These are phyloP conservation scores for Pseudovirgaria hyperparasitica DNA, from an alignment of 2,329 filamentous ascomycete species.

Conservation along the genomic window DNA sequence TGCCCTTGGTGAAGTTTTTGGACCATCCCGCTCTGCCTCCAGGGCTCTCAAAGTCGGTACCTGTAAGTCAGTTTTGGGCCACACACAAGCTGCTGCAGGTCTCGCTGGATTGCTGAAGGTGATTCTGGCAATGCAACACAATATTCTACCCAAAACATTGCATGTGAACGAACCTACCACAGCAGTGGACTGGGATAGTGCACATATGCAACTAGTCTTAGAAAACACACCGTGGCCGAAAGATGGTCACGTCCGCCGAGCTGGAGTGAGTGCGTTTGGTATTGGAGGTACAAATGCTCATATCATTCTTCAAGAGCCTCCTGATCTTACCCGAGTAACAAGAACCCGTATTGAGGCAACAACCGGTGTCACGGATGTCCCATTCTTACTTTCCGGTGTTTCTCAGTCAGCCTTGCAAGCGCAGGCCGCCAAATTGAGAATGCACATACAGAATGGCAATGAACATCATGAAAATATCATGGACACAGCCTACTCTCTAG, in stretches of 20 bases:
- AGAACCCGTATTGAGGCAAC: too few species aligned
- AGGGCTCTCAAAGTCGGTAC: conserved; percentile 3
- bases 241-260: conserved; percentile 10
- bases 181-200: conserved; percentile 14
- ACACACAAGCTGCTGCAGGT: conserved; percentile 13
- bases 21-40: neutral
- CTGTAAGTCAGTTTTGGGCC: conserved; percentile 24
- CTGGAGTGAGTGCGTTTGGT: conserved; percentile 30
- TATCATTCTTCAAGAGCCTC: conserved; percentile 21
- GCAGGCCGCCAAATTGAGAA: conserved; percentile 12
- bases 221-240: conserved; percentile 4
- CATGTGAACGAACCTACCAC: conserved; percentile 17
- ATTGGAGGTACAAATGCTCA: conserved; percentile 26
- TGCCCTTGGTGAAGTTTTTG: conserved; percentile 5
- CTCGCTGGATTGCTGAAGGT: conserved; percentile 15
- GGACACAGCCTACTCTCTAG: conserved; percentile 18
- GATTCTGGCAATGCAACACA: conserved; percentile 12
- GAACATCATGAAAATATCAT: conserved; percentile 4
- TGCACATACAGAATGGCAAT: conserved; percentile 4
- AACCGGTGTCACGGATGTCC: conserved; percentile 8
- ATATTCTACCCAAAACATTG: conserved; percentile 15
- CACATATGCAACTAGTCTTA: conserved; percentile 9
- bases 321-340: too few species aligned
- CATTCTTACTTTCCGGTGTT: conserved; percentile 17
- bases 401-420: conserved; percentile 10